Evolutionary conservation across 768 basidiomycete genomes (phyloP), one percentile per base, ranked within the genome.

Genomic region (Sistotremastrum suecicum): DNA sequence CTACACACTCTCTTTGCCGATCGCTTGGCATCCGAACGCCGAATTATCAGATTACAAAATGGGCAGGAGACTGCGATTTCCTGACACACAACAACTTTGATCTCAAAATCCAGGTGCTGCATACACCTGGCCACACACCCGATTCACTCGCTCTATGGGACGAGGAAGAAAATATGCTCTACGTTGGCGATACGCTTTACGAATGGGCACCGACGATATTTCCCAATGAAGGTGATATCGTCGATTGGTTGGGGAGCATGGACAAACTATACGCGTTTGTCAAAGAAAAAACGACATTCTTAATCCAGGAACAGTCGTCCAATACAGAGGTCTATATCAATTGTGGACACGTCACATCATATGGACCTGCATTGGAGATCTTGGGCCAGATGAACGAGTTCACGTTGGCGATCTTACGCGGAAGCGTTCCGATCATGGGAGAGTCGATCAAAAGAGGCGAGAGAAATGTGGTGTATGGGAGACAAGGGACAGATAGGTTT

Each of bases 81-180:
- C 20, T 20, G 20, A 20, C 20, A 20, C 39, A 53, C 34, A 41
- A 44, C 36, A 49, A 51, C 12, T 43, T 55, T 3, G 50, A 63
- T 0, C 56, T 70, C 0, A 66, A 65, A 1, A 50, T 77, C 29
- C 62, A 49, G 2, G 59, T 75, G 46, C 60, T 76, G 45, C 75
- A 77, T 49, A 75, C 73, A 0, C 74, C 75, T 0, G 74, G 75
- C 30, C 76, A 78, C 48, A 76, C 70, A 0, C 75, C 75, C 2
- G 76, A 77, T 58, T 69, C 74, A 51, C 56, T 75, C n/a, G 74
- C 72, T 0, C 50, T 75, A 3, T 77, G 72, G 60, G 71, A 76
- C 45, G 58, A 56, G 8, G 54, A 49, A 5, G 75, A 76, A 44
- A 59, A 56, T 49, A 71, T 75, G 72, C 58, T 75, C 1, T 77